A percentile compares a stretch with the other conserved stretches of the same genome.
These are phyloP conservation scores for Fusarium sp. DNA, from an alignment of 2,329 filamentous ascomycete species.

Conservation along the genomic window DNA sequence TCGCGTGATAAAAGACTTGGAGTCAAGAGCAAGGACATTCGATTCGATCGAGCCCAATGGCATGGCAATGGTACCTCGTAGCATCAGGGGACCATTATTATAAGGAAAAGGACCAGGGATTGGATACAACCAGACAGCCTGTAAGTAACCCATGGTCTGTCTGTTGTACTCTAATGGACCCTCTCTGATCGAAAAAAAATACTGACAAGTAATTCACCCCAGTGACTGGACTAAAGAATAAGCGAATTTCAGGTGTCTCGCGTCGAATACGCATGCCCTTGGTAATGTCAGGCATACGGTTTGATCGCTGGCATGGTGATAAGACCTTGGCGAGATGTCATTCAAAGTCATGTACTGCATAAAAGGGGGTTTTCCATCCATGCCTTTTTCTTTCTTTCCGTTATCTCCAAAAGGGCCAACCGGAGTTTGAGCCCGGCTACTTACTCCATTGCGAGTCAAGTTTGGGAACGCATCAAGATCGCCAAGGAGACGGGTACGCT, in stretches of 20 bases:
- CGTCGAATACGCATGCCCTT: constrained; percentile 1
- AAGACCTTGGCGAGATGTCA: constrained; percentile 37
- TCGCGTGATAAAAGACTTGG: neutral
- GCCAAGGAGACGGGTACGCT: neutral
- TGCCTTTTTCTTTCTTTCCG: neutral
- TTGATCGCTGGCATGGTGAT: constrained; percentile 27
- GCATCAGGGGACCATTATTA: neutral
- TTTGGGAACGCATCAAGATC: constrained; percentile 7
- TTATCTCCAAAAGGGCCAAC: neutral
- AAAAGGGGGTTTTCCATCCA: constrained; percentile 2
- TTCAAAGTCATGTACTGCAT: constrained; percentile 13
- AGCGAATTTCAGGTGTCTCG: constrained; percentile 27
- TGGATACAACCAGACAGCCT: neutral
- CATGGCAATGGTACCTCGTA: constrained; percentile 20
- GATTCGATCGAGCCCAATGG: constrained; percentile 30
- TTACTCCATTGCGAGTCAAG: constrained; percentile 29
- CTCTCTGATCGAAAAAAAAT: constrained; percentile 19
- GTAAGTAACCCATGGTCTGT: too few relatives aligned
- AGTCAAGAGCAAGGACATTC: neutral
- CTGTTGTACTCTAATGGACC: constrained; percentile 7
- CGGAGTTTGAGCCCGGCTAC: constrained; percentile 11
- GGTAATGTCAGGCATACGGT: constrained; percentile 24
- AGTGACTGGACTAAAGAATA: constrained; percentile 22
- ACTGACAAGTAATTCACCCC: constrained; percentile 6
- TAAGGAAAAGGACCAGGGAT: constrained; percentile 26